phyloP scores from a whole-genome alignment of 495 filamentous ascomycete species.

The Penicillium simplicissimum region DNA sequence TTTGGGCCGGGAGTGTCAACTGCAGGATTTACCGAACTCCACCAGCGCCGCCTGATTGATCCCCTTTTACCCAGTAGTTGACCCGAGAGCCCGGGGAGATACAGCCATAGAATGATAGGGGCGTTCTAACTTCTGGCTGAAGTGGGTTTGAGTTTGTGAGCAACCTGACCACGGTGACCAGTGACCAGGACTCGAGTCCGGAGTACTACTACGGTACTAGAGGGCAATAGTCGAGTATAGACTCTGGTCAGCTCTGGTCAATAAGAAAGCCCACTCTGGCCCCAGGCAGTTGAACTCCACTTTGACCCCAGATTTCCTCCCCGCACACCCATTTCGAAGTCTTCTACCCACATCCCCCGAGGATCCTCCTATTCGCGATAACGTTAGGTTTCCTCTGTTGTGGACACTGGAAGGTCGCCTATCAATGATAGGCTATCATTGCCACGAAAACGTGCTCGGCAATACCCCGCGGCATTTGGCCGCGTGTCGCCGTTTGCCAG shows the following conservation, averaged over 20 bases:
- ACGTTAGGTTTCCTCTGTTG: not conserved
- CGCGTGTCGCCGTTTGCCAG: constrained; percentile 1
- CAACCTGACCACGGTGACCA: too few species aligned
- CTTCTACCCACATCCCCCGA: not conserved
- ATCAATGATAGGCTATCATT: too few species aligned
- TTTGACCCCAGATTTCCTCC: constrained; percentile 22
- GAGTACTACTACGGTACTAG: too few species aligned
- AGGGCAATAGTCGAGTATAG: not conserved
- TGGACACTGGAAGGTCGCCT: too few species aligned
- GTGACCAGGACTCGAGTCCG: too few species aligned
- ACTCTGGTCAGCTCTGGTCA: too few species aligned
- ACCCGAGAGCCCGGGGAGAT: not conserved
- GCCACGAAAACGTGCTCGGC: constrained; percentile 10
- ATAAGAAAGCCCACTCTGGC: not conserved
- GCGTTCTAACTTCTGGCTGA: not conserved
- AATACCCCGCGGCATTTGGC: constrained; percentile 15
- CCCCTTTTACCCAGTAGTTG: not conserved
- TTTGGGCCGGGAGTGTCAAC: constrained; percentile 9
- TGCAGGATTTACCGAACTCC: constrained; percentile 11
- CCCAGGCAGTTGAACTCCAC: constrained; percentile 5
- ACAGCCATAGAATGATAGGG: too few species aligned
- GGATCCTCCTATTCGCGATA: not conserved
- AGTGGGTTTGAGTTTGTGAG: not conserved
- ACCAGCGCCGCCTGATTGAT: not conserved
- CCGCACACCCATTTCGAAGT: not conserved